Evolutionary conservation across 352 stramenopile genomes (phyloP).

Genomic region (Aphanomyces euteiches): DNA sequence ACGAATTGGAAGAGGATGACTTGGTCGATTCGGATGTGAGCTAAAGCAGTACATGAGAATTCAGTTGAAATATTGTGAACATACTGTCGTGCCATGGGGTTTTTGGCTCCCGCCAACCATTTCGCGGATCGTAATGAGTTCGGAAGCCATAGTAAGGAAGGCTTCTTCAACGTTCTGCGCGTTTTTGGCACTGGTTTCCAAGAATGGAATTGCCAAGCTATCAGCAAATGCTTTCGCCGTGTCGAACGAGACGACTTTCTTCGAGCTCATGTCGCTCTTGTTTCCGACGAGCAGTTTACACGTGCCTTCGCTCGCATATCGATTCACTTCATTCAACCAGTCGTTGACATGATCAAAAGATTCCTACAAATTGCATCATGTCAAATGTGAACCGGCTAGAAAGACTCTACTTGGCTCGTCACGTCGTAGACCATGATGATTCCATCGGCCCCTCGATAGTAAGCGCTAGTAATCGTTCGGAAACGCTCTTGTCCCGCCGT

Average conservation of each 20-base stretch:
- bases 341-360: conserved; percentile 98
- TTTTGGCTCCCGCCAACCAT: conserved; percentile 77
- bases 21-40: conserved; percentile 23
- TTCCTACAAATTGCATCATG: conserved; percentile 43
- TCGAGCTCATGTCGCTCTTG: conserved; percentile 95
- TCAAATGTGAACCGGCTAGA: neutral
- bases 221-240: conserved; percentile 89
- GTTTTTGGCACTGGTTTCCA: conserved; percentile 88
- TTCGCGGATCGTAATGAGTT: conserved; percentile 88
- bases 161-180: conserved; percentile 87
- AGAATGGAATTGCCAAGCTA: conserved; percentile 82
- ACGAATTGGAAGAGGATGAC: conserved; percentile 19
- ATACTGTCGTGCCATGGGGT: conserved; percentile 60
- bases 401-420: conserved; percentile 73
- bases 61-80: neutral
- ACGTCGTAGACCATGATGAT: conserved; percentile 99
- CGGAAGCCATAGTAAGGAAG: conserved; percentile 91
- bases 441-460: conserved; percentile 97
- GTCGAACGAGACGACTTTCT: conserved; percentile 92
- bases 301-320: conserved; percentile 95
- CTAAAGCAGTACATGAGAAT: neutral
- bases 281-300: conserved; percentile 98
- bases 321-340: conserved; percentile 95
- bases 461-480: conserved; percentile 97
- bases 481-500: conserved; percentile 99